Conservation (phyloP, 352 stramenopile genomes). For the Phytophthora parvispora region DNA sequence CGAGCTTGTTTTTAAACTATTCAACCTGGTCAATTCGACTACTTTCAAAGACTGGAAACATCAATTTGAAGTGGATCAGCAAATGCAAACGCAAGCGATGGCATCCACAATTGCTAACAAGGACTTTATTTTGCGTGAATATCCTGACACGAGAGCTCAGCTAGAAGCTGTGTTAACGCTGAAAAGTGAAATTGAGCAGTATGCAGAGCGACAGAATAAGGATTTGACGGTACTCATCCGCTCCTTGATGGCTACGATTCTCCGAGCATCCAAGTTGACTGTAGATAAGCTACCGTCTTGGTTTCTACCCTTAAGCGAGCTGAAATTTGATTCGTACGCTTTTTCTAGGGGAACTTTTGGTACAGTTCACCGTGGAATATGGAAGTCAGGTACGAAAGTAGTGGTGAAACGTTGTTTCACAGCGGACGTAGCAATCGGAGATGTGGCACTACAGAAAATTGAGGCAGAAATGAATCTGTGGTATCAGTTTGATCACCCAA, state of each 20-base stretch:
- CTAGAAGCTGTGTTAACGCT: neutral
- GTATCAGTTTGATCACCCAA: neutral
- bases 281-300: neutral
- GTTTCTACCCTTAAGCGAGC: conserved; percentile 18
- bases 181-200: conserved; percentile 7
- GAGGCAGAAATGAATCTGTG: neutral
- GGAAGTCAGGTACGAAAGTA: conserved; percentile 18
- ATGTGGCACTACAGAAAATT: neutral
- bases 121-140: neutral
- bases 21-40: conserved; percentile 1
- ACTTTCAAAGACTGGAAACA: conserved; percentile 21
- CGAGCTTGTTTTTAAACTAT: conserved; percentile 14
- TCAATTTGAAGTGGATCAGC: neutral
- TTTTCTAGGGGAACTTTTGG: conserved; percentile 32
- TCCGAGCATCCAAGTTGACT: neutral
- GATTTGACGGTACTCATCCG: neutral
- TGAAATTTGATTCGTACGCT: conserved; percentile 2
- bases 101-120: neutral
- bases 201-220: neutral
- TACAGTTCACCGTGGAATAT: conserved; percentile 19
- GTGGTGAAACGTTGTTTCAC: conserved; percentile 20
- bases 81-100: neutral
- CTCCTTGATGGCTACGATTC: neutral
- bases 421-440: neutral
- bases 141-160: neutral